Base-by-base conservation (phyloP, 257 asterid species). In the Linderniella brevidens region DNA sequence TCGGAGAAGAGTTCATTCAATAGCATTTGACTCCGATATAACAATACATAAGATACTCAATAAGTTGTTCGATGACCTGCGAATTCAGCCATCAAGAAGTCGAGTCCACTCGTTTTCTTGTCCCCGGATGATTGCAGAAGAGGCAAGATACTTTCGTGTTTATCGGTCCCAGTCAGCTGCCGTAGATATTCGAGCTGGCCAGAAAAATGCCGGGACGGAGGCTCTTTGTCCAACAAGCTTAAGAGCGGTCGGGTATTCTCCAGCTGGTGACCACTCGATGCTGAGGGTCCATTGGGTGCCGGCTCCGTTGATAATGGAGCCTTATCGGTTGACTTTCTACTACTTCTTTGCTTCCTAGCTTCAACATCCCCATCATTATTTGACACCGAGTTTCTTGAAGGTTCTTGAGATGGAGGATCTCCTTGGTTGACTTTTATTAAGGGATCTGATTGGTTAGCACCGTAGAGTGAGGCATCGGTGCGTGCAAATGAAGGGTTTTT, bases 101-200 rank as follows among this genome's bases (percentile, higher is more conserved):
- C 98, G 63, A 85, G 66, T 45, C 96, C 96, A 55, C 73, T 85
- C 29, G 92, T 55, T 60, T 90, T 90, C 71, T 64, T 69, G 55
- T 69, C 75, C 14, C 19, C 49, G 36, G 75, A 57, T 57, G 71
- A 67, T 56, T 68, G 75, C 37, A 68, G 48, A 41, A 68, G 75
- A 40, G 75, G 75, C 58, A 69, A 57, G 51, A 69, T 61, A 50
- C 60, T 61, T 68, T 79, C 94, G 61, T 75, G 92, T 69, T 81
- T 85, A 70, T 81, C 96, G 73, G 85, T 59, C 49, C 88, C 92
- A 8, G 93, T 70, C 55, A 85, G 93, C 71, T 90, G 93, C 25
- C 82, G 79, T 51, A 78, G 82, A 69, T 81, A 85, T 74, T 85
- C 99, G 49, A 90, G 96, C 76, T 85, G 96, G 61, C 99, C 94